A percentile compares a stretch with the other conserved stretches of the same genome.
Conservation (phyloP, 129 eudicot genomes). For the Daucus carota region DNA sequence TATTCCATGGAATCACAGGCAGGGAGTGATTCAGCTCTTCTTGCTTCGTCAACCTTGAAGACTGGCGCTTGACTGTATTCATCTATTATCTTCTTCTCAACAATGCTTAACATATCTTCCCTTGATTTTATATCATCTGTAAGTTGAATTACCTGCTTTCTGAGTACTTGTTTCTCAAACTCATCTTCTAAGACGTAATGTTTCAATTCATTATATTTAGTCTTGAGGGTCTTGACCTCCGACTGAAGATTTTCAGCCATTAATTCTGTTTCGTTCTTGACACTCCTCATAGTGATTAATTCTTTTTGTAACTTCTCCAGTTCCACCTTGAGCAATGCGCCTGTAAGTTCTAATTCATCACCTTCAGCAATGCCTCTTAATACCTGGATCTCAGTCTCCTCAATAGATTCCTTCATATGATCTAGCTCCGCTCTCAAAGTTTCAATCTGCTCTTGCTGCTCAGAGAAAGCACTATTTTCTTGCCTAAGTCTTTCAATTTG, state of each 20-base stretch:
- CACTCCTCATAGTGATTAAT: conserved; percentile 27
- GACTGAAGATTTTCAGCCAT: conserved; percentile 33
- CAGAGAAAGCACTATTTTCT: conserved; percentile 28
- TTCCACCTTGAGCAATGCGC: conserved; percentile 32
- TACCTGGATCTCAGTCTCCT: conserved; percentile 33
- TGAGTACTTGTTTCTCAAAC: conserved; percentile 48
- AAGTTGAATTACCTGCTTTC: conserved; percentile 50
- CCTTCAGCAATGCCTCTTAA: conserved; percentile 26
- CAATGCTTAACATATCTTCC: conserved; percentile 46
- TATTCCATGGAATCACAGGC: conserved; percentile 32
- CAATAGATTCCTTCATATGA: conserved; percentile 24
- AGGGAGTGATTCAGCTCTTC: conserved; percentile 22
- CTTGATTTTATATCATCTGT: conserved; percentile 57
- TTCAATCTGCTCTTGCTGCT: conserved; percentile 20
- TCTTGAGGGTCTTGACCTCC: conserved; percentile 42
- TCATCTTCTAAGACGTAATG: conserved; percentile 30
- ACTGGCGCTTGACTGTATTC: conserved; percentile 16
- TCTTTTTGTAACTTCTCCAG: conserved; percentile 34
- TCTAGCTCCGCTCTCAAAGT: conserved; percentile 38
- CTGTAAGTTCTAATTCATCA: conserved; percentile 28
- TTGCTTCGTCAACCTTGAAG: conserved; percentile 16
- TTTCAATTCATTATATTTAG: conserved; percentile 42
- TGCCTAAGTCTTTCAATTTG: conserved; percentile 34
- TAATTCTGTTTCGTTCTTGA: conserved; percentile 45
- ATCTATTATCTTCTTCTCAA: conserved; percentile 71